Evolutionary conservation across 1,284 basidiomycete species (phyloP).

Genomic region (Wolfiporia cocos): DNA sequence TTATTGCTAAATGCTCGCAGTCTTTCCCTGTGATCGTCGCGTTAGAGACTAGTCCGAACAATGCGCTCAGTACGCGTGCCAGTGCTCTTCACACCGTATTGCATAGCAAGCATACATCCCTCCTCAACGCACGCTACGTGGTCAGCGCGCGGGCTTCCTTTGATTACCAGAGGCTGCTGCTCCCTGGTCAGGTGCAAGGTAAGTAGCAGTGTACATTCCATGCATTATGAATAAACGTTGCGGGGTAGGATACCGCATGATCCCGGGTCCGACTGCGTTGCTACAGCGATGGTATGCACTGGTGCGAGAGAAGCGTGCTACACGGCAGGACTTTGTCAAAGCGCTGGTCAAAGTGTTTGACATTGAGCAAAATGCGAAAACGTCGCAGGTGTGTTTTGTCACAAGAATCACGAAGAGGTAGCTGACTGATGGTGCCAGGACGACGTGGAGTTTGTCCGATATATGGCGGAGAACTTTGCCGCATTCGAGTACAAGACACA

Average conservation of each 20-base stretch:
- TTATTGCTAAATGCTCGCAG: constrained; percentile 31
- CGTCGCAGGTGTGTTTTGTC: constrained; percentile 36
- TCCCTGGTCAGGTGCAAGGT: constrained; percentile 44
- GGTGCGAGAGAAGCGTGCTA: constrained; percentile 82
- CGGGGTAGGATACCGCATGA: constrained; percentile 53
- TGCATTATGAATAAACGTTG: background rate
- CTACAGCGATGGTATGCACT: constrained; percentile 89
- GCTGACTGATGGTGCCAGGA: constrained; percentile 46
- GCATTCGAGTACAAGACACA: constrained; percentile 90
- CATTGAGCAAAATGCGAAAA: constrained; percentile 41
- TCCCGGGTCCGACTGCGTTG: constrained; percentile 58
- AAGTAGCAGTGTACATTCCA: constrained; percentile 4
- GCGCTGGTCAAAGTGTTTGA: constrained; percentile 80
- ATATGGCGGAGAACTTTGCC: constrained; percentile 92
- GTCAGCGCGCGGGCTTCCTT: constrained; percentile 78
- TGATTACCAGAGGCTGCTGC: constrained; percentile 72
- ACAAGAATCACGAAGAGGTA: background rate
- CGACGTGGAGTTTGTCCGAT: constrained; percentile 80
- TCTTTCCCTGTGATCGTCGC: constrained; percentile 92
- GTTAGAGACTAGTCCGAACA: constrained; percentile 77
- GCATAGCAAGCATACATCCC: constrained; percentile 84
- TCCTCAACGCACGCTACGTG: constrained; percentile 82
- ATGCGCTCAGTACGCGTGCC: constrained; percentile 65
- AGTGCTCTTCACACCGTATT: constrained; percentile 77
- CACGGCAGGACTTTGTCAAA: constrained; percentile 84